Conservation (phyloP, 2,329 filamentous ascomycete genomes). For the Blumeriella jaapii region DNA sequence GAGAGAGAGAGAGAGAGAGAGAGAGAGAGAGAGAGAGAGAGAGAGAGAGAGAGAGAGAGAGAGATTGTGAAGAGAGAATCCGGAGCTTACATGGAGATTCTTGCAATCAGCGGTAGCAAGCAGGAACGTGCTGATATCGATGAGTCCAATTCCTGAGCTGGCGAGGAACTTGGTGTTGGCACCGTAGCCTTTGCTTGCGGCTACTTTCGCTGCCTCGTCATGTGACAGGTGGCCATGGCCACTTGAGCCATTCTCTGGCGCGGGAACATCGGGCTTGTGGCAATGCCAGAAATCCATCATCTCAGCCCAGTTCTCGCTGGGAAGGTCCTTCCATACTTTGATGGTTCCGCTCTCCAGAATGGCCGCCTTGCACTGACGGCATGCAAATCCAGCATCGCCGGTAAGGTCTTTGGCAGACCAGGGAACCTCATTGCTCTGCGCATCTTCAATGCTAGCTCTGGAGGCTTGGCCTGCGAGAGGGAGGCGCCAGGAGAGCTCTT, state of each 20-base stretch:
- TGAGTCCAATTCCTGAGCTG: conserved; percentile 55
- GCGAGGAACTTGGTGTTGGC: conserved; percentile 66
- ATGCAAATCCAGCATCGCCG: conserved; percentile 25
- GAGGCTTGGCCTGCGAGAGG: conserved; percentile 27
- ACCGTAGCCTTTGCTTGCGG: conserved; percentile 66
- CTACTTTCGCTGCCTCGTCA: conserved; percentile 28
- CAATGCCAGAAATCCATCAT: conserved; percentile 99
- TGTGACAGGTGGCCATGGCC: conserved; percentile 14
- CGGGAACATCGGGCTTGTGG: conserved; percentile 65
- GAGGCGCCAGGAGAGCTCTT: conserved; percentile 42
- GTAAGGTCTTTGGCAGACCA: conserved; percentile 45
- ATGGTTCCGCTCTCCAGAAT: conserved; percentile 31
- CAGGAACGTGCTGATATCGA: conserved; percentile 71
- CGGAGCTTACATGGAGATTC: conserved; percentile 29
- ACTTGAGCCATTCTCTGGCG: conserved; percentile 23
- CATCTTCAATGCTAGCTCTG: conserved; percentile 9
- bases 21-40: conserved; percentile 18
- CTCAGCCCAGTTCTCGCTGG: conserved; percentile 96
- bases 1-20: conserved; percentile 9
- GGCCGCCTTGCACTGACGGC: conserved; percentile 34
- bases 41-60: no score
- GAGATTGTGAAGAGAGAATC: no score
- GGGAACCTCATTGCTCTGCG: conserved; percentile 18
- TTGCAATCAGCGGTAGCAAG: conserved; percentile 56
- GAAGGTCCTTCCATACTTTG: conserved; percentile 75